Evolutionary conservation across 306 rosid species (phyloP).

Genomic region (Vigna angularis): DNA sequence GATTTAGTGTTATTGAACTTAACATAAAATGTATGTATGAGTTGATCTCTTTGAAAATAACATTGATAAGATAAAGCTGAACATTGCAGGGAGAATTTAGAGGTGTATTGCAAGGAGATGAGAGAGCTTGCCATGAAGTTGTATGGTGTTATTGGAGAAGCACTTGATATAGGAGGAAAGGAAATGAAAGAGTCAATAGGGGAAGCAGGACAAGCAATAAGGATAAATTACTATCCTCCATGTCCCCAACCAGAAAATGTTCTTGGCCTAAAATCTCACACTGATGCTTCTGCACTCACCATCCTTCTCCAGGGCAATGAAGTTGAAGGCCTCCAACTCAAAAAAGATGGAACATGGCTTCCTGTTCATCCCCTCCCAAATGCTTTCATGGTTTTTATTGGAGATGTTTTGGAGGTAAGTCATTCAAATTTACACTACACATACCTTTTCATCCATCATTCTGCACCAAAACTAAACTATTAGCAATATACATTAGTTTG

Average conservation of each 20-base stretch:
- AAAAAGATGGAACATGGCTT: conserved; percentile 54
- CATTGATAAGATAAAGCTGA: neutral
- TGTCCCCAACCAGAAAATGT: conserved; percentile 50
- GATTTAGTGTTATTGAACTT: no score
- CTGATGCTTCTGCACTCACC: conserved; percentile 47
- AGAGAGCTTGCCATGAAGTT: conserved; percentile 32
- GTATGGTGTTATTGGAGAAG: conserved; percentile 35
- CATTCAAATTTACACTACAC: neutral
- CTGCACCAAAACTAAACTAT: no score
- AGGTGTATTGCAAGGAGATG: conserved; percentile 30
- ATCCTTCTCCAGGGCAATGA: conserved; percentile 46
- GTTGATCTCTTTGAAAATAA: neutral
- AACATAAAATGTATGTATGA: no score
- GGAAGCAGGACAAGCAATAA: conserved; percentile 45
- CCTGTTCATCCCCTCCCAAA: conserved; percentile 53
- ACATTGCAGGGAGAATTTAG: conserved; percentile 18
- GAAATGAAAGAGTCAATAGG: conserved; percentile 37
- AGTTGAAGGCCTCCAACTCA: conserved; percentile 55
- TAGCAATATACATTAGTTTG: no score
- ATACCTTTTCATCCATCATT: no score
- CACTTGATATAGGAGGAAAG: conserved; percentile 36
- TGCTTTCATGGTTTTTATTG: conserved; percentile 51
- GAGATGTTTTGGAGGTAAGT: conserved; percentile 57
- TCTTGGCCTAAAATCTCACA: conserved; percentile 47
- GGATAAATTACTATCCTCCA: conserved; percentile 51